A percentile compares a stretch with the other conserved stretches of the same genome.
Conservation (phyloP, 495 filamentous ascomycete species). For the Thozetella sp. region DNA sequence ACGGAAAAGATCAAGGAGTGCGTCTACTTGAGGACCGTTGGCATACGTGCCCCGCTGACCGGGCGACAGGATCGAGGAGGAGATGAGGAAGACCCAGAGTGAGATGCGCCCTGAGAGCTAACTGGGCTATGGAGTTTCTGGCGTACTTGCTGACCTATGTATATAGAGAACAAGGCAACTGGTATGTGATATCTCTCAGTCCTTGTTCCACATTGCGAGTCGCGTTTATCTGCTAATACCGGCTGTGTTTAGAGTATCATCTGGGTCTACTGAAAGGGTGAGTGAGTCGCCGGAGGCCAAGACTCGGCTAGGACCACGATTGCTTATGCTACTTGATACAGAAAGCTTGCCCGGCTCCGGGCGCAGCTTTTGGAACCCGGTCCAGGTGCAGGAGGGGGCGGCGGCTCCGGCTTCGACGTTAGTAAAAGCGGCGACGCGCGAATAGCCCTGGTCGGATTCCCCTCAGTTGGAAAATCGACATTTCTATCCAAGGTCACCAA, state of each 20-base stretch:
- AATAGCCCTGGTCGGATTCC: conserved; percentile 96
- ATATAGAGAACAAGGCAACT: conserved; percentile 96
- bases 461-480: conserved; percentile 98
- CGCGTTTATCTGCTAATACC: conserved; percentile 11
- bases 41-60: conserved; percentile 14
- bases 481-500: conserved; percentile 99
- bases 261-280: conserved; percentile 97
- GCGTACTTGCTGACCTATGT: conserved; percentile 38
- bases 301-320: conserved; percentile 2
- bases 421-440: conserved; percentile 96
- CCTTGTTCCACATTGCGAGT: not conserved
- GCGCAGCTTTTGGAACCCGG: conserved; percentile 94
- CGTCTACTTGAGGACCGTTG: conserved; percentile 19
- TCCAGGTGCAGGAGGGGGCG: conserved; percentile 76
- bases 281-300: conserved; percentile 11
- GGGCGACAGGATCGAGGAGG: conserved; percentile 87
- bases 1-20: conserved; percentile 99
- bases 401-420: conserved; percentile 87
- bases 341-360: conserved; percentile 93
- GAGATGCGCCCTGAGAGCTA: conserved; percentile 28
- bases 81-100: conserved; percentile 99
- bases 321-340: conserved; percentile 30
- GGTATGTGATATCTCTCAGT: conserved; percentile 51
- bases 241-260: conserved; percentile 77
- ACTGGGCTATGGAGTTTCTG: conserved; percentile 6